phyloP scores from a whole-genome alignment of 176 grass and related monocot species.

The Ensete glaucum region DNA sequence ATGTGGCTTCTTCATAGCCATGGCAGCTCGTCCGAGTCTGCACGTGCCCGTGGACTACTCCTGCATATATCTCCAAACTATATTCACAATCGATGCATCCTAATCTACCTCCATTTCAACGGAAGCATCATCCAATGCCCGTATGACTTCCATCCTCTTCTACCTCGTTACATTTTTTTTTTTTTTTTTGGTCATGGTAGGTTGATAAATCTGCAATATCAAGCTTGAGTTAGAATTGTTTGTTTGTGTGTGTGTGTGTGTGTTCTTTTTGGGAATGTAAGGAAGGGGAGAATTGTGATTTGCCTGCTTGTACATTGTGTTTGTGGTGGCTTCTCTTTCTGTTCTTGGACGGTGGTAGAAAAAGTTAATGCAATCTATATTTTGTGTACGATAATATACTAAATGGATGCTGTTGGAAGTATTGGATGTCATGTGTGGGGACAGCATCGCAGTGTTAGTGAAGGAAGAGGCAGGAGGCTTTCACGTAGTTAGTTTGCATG shows the following conservation, averaged over 20 bases:
- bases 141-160: neutral
- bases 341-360: neutral
- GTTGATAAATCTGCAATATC: neutral
- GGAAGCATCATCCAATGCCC: no score
- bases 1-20: neutral
- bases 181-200: neutral
- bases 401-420: neutral
- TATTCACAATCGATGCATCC: neutral
- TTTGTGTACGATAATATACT: neutral
- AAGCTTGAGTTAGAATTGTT: no score
- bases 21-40: neutral
- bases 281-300: neutral
- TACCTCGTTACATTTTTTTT: neutral
- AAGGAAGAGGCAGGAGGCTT: neutral
- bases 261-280: no score
- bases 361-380: neutral
- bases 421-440: neutral
- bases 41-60: conserved; percentile 12
- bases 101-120: no score
- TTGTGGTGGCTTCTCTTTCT: neutral
- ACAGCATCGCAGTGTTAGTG: neutral
- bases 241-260: no score
- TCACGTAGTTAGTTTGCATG: neutral
- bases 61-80: neutral
- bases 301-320: neutral